Conservation (phyloP, 306 rosid species). For the Urtica urens region DNA sequence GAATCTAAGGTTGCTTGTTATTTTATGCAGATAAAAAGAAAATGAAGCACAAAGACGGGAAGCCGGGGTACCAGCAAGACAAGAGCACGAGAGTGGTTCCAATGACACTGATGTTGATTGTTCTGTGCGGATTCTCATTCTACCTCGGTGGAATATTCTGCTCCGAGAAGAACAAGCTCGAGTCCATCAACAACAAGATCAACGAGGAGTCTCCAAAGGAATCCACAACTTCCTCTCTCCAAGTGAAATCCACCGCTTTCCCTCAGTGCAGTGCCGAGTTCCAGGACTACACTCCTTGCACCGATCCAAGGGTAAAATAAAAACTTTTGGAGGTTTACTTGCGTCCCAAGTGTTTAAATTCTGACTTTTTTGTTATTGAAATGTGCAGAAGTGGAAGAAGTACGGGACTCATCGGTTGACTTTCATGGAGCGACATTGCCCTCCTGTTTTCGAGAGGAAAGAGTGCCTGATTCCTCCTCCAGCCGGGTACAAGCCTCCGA, state of each 20-base stretch:
- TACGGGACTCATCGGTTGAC: constrained; percentile 69
- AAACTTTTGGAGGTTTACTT: too few relatives aligned
- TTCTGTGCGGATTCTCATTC: constrained; percentile 69
- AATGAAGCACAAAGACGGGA: constrained; percentile 93
- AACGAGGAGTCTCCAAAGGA: constrained; percentile 35
- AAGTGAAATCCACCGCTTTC: constrained; percentile 32
- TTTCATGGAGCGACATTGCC: constrained; percentile 95
- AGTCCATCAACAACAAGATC: constrained; percentile 17
- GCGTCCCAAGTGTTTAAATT: too few relatives aligned
- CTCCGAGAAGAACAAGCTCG: constrained; percentile 30
- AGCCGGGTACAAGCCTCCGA: constrained; percentile 77
- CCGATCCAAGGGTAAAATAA: constrained; percentile 99
- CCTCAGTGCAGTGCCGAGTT: constrained; percentile 55
- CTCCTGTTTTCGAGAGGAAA: constrained; percentile 70
- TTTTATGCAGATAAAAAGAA: constrained; percentile 37
- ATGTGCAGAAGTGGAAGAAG: constrained; percentile 78
- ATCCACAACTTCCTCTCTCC: constrained; percentile 36
- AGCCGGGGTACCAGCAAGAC: constrained; percentile 42
- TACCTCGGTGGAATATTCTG: constrained; percentile 79
- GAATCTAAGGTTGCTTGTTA: not conserved
- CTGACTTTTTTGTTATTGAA: not conserved
- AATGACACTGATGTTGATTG: constrained; percentile 33
- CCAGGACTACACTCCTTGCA: constrained; percentile 97
- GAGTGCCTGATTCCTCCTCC: constrained; percentile 95
- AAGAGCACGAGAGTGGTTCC: constrained; percentile 41